phyloP scores from a whole-genome alignment of 345 rosid genomes.

The Pseudoturritis turrita region DNA sequence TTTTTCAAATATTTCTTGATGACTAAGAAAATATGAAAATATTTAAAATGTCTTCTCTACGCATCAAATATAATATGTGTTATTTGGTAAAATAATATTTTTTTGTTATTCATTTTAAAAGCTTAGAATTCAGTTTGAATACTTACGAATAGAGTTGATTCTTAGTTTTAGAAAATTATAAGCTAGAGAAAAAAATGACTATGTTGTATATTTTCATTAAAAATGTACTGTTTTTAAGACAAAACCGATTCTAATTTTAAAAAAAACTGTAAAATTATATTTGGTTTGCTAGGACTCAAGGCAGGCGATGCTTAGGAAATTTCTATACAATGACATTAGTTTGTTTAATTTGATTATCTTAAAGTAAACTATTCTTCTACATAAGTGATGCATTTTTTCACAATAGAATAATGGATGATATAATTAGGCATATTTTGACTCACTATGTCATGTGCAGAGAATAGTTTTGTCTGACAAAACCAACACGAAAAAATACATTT shows the following conservation, averaged over 20 bases:
- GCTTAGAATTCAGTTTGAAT: neutral
- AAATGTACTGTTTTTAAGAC: too few species aligned
- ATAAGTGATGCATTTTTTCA: neutral
- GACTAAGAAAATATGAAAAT: neutral
- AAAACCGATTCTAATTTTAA: too few species aligned
- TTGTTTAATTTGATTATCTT: neutral
- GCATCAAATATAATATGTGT: neutral
- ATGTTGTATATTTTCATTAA: too few species aligned
- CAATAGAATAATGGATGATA: constrained; percentile 1
- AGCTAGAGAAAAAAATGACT: too few species aligned
- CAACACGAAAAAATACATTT: constrained; percentile 4
- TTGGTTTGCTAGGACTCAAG: too few species aligned
- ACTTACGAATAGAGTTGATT: too few species aligned
- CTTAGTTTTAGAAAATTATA: too few species aligned
- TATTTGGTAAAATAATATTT: neutral
- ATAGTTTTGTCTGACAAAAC: constrained; percentile 20
- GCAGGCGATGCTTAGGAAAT: too few species aligned
- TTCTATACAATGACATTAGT: neutral
- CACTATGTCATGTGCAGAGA: constrained; percentile 28
- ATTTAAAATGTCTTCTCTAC: neutral
- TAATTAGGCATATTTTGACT: constrained; percentile 21
- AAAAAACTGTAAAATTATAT: too few species aligned
- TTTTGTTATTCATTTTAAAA: neutral
- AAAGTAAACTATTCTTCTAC: constrained; percentile 5
- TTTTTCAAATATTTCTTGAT: neutral